A percentile compares a stretch with the other conserved stretches of the same genome.
These are phyloP conservation scores for Fusarium buxicola DNA, from an alignment of 2,329 filamentous ascomycete species.

Conservation along the genomic window DNA sequence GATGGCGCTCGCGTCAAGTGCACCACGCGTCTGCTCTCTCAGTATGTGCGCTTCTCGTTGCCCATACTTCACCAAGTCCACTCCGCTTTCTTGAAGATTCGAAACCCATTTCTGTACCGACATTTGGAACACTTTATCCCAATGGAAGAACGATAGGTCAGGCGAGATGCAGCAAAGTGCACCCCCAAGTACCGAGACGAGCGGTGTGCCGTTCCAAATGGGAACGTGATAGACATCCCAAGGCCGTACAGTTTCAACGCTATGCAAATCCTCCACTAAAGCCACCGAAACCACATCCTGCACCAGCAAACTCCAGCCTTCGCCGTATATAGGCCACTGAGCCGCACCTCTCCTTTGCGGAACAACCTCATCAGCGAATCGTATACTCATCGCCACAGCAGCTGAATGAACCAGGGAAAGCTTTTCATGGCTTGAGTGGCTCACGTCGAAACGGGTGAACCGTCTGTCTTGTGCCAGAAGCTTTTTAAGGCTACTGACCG, in stretches of 20 bases:
- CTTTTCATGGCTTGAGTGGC: conserved; percentile 15
- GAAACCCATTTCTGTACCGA: conserved; percentile 32
- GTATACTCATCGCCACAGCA: conserved; percentile 36
- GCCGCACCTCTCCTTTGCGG: not conserved
- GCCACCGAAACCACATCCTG: conserved; percentile 1
- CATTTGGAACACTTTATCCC: conserved; percentile 37
- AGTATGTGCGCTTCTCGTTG: conserved; percentile 14
- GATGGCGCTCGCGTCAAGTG: conserved; percentile 37
- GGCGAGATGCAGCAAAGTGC: conserved; percentile 42
- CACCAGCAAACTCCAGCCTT: conserved; percentile 21
- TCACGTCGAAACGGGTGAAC: conserved; percentile 14
- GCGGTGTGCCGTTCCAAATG: conserved; percentile 38
- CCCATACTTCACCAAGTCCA: conserved; percentile 44
- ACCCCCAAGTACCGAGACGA: conserved; percentile 43
- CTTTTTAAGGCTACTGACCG: accelerated
- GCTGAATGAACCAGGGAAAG: conserved; percentile 44
- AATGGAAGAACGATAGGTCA: conserved; percentile 4
- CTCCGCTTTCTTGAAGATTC: conserved; percentile 18
- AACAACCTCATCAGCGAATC: conserved; percentile 29
- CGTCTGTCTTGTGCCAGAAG: conserved; percentile 19
- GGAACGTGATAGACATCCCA: conserved; percentile 42
- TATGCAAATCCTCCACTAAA: conserved; percentile 5
- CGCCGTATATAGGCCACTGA: conserved; percentile 8
- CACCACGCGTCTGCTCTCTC: conserved; percentile 3
- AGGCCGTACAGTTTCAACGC: conserved; percentile 30